phyloP scores from a whole-genome alignment of 2,329 filamentous ascomycete species.

The Orbilia ellipsospora region DNA sequence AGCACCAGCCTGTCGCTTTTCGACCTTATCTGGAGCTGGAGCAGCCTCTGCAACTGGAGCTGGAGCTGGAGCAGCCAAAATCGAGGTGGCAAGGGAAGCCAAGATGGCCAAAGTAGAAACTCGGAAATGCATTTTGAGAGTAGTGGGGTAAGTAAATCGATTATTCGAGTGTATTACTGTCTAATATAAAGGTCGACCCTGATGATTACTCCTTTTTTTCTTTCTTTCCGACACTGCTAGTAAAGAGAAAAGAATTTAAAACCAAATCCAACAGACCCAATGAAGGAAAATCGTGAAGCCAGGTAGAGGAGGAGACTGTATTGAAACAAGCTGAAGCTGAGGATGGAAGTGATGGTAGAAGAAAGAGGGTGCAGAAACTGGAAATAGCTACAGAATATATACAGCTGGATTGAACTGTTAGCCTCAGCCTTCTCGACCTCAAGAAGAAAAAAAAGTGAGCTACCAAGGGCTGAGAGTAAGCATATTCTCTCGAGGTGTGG shows the following conservation, averaged over 20 bases:
- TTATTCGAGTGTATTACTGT: constrained; percentile 29
- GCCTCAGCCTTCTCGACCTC: constrained; percentile 37
- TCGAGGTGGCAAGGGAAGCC: constrained; percentile 38
- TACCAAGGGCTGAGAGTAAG: constrained; percentile 55
- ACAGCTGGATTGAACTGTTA: constrained; percentile 40
- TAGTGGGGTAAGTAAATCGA: not conserved
- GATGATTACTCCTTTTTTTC: constrained; percentile 34
- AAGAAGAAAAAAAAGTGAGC: constrained; percentile 11
- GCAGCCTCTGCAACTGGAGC: constrained; percentile 17
- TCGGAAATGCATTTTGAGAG: constrained; percentile 42
- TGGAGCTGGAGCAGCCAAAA: constrained; percentile 47
- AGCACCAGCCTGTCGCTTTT: constrained; percentile 36
- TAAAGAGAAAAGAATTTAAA: constrained; percentile 27
- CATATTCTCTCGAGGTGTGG: constrained; percentile 37
- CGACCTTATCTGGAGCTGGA: constrained; percentile 39
- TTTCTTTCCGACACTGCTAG: constrained; percentile 18
- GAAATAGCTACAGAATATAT: constrained; percentile 51
- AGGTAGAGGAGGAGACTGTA: constrained; percentile 22
- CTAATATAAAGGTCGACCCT: constrained; percentile 20
- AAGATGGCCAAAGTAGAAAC: constrained; percentile 43
- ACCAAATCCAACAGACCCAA: constrained; percentile 29
- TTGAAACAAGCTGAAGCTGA: constrained; percentile 46
- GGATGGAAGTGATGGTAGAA: constrained; percentile 41
- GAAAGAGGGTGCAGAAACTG: constrained; percentile 31
- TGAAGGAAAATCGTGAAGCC: constrained; percentile 54